Base-by-base conservation (phyloP, 1,284 basidiomycete species). In the Neonothopanus nambi region DNA sequence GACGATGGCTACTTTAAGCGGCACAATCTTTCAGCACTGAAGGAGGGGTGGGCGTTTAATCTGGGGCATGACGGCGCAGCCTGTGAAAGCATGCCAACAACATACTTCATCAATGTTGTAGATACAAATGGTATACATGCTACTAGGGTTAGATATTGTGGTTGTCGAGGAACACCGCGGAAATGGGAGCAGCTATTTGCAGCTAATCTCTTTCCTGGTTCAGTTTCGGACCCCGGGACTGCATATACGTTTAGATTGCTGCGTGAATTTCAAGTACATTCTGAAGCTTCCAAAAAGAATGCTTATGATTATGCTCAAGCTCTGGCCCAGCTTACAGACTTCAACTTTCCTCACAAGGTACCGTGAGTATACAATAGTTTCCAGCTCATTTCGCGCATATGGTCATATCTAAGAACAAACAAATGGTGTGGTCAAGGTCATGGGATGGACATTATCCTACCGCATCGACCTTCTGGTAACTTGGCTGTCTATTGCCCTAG, bases 391-490 rank as follows among this genome's bases (percentile, higher is more conserved):
- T n/a, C 24, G 3, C 2, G 43, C 4, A 44, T 44, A n/a, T 44
- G 43, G 43, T 28, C 43, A 11, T n/a, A 28, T 12, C 43, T 44
- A 8, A 21, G 33, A 26, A 28, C 43, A 7, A 28, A 44, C 15
- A 44, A 44, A 28, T 28, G 24, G 13, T 28, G 26, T 28, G 24
- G 43, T 15, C 43, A 44, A 3, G 24, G 43, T 7, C 64, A 67
- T 39, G 57, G 57, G 1, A 44, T 44, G 24, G 23, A 44, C 17
- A n/a, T 28, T 11, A 15, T 28, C 15, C 18, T 26, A 9, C 43
- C 43, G 8, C 21, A 2, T 9, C 24, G 24, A n/a, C 43, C 43
- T 5, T 28, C 13, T 15, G 24, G 33, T 26, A 44, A 44, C 24
- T 28, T 44, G 8, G 33, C 23, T n/a, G 6, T 44, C 18, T 44